Base-by-base conservation (phyloP, 2,329 filamentous ascomycete genomes). In the Cordyceps pruinosa region DNA sequence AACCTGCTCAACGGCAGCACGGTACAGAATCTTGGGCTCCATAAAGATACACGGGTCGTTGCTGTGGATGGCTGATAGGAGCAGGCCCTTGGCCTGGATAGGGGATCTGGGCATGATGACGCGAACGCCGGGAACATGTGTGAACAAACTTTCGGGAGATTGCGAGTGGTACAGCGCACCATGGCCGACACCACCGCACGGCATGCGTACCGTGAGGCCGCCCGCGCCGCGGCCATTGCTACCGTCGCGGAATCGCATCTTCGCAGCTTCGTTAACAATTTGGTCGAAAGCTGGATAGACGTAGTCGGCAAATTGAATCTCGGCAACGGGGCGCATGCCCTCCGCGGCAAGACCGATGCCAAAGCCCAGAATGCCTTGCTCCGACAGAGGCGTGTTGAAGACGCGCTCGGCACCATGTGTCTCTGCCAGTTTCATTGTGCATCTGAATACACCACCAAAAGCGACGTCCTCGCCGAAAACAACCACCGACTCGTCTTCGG, bases 391-490 rank as follows among this genome's bases (percentile, higher is more conserved):
- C 19, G 92, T 97, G 73, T 99, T 97, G 79, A 99, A 99, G 34
- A 99, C 92, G 58, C 94, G 81, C 58, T 94, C 88, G 2, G 84
- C 81, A 9, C 94, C 94, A 70, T 94, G 96, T 57, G 90, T 90
- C 61, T 91, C 88, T 32, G 90, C 85, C 17, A 99, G 80, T 65
- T 92, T 90, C 85, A 94, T 93, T 32, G 90, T 93, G 73, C 91
- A 97, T 57, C 94, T 83, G 68, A 99, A 99, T 17, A 99, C 94
- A 55, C 94, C 94, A 42, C 94, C 94, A 62, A 99, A 99, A 15
- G 94, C 90, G 8, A 99, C 91, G 69, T 99, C 94, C 72, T 99
- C 94, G 42, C 94, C 94, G 66, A 99, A 99, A 10, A 99, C 80
- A 57, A 97, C 76, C 23, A 96, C 90, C 19, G 87, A 85, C 62